Base-by-base conservation (phyloP, 1,284 basidiomycete species). In the Trichosporon sp. region DNA sequence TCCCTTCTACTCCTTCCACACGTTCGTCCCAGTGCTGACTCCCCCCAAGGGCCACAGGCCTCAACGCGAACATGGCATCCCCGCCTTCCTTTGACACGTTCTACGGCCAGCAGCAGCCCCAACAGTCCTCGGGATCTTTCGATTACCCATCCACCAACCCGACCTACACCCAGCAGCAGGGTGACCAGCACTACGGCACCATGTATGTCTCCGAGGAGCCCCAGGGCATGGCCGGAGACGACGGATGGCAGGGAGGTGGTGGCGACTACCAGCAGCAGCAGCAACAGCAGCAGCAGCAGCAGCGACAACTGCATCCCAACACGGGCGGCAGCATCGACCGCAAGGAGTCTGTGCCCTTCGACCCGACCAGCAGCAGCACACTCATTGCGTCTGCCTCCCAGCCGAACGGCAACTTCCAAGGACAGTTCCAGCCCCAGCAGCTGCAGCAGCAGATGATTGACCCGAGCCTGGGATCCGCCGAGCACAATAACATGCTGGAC, bases 331-430 rank as follows among this genome's bases (percentile, higher is more conserved):
- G 66, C 31, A 65, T 67, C 29, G 70, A 68, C 29, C 68, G 79
- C 27, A 74, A 80, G 65, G 78, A 81, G 38, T 78, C 77, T n/a
- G 68, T 80, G 13, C 78, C 79, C 4, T 80, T 79, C 66, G 74
- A 78, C 64, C 78, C 77, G 3, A 72, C 72, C 21, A 65, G 67
- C 25, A 75, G 75, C 29, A 78, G 76, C 58, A 81, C 80, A 0
- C 64, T 81, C 31, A 79, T 80, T 34, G 76, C 78, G 2, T 78
- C 78, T 29, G 56, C 56, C 13, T 32, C 13, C 77, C 75, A 8
- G 27, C 65, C 51, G 5, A 67, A 64, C 62, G 68, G 58, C 18
- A 15, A 56, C 38, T 21, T 6, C 65, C 44, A 51, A 34, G 62
- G 29, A 38, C 62, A 63, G 21, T 42, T 68, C 47, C 69, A 69